Percentiles rank a stretch among this genome's conserved stretches.
Conservation (phyloP, 345 rosid species). For the Gossypium turneri region DNA sequence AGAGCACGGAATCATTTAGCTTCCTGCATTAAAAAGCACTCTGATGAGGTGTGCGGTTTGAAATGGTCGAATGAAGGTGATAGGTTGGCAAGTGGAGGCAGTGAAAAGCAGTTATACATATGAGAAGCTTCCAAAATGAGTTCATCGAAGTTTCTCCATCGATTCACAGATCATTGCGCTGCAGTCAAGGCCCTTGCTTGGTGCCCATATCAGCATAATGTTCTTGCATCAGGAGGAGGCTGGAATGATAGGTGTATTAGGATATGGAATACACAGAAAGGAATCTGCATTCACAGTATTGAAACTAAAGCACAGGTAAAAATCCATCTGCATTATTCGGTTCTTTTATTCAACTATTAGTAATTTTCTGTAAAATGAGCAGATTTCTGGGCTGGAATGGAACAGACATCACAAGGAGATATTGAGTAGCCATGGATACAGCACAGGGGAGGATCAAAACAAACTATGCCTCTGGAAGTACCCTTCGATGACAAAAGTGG, state of each 20-base stretch:
- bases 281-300: slow-evolving; percentile 31
- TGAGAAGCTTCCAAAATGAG: slow-evolving; percentile 50
- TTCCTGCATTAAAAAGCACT: slow-evolving; percentile 31
- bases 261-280: slow-evolving; percentile 39
- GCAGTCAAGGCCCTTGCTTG: slow-evolving; percentile 61
- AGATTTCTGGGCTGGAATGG: slow-evolving; percentile 57
- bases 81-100: slow-evolving; percentile 59
- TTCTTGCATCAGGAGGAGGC: slow-evolving; percentile 63
- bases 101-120: slow-evolving; percentile 40
- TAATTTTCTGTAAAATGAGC: not conserved
- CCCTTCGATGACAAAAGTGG: slow-evolving; percentile 39
- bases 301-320: slow-evolving; percentile 48
- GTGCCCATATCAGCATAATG: slow-evolving; percentile 47
- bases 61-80: slow-evolving; percentile 45
- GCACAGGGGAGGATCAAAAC: slow-evolving; percentile 22
- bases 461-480: slow-evolving; percentile 47
- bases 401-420: slow-evolving; percentile 58
- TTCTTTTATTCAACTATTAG: too few species aligned
- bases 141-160: slow-evolving; percentile 38
- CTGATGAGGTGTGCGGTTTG: slow-evolving; percentile 43
- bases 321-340: too few species aligned
- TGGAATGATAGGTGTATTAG: slow-evolving; percentile 42
- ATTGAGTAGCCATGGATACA: slow-evolving; percentile 47
- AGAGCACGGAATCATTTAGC: slow-evolving; percentile 28
- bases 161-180: slow-evolving; percentile 32